A percentile compares a stretch with the other conserved stretches of the same genome.
Conservation (phyloP, 2,329 filamentous ascomycete species). For the Alternaria tenuissima region DNA sequence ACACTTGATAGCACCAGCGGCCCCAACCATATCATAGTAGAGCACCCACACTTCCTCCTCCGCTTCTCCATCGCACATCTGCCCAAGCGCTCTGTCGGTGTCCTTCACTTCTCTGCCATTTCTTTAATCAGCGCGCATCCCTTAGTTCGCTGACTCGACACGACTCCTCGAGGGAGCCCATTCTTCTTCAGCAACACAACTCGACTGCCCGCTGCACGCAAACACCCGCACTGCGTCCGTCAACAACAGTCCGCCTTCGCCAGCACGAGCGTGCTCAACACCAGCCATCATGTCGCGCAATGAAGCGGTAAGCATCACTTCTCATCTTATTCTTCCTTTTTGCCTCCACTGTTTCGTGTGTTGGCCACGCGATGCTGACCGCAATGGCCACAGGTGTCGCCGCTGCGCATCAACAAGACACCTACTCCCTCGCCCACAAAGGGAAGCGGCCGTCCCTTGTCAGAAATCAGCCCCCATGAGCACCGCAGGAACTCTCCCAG, state of each 20-base stretch:
- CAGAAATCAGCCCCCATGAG: constrained; percentile 87
- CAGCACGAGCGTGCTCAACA: constrained; percentile 23
- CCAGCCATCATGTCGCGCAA: constrained; percentile 49
- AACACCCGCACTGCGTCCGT: not conserved
- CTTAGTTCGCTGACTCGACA: constrained; percentile 21
- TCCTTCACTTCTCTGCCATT: constrained; percentile 34
- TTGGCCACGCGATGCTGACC: constrained; percentile 17
- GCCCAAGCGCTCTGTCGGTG: constrained; percentile 39
- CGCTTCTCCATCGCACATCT: constrained; percentile 37
- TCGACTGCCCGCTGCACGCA: constrained; percentile 6
- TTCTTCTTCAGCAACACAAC: constrained; percentile 46
- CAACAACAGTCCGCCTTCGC: constrained; percentile 10
- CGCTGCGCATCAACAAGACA: constrained; percentile 80
- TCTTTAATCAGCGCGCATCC: constrained; percentile 28
- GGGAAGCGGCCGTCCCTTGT: constrained; percentile 70
- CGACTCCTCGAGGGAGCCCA: constrained; percentile 42
- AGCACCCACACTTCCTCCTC: constrained; percentile 35
- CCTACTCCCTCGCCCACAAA: constrained; percentile 70
- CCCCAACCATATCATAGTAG: constrained; percentile 28
- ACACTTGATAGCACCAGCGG: constrained; percentile 30
- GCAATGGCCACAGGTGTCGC: constrained; percentile 68
- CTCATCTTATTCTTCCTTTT: not conserved
- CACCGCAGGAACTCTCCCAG: constrained; percentile 91
- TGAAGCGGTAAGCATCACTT: constrained; percentile 48
- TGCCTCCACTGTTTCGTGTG: not conserved